Base-by-base conservation (phyloP, 202 grass and related monocot genomes). In the Elaeis oleifera region DNA sequence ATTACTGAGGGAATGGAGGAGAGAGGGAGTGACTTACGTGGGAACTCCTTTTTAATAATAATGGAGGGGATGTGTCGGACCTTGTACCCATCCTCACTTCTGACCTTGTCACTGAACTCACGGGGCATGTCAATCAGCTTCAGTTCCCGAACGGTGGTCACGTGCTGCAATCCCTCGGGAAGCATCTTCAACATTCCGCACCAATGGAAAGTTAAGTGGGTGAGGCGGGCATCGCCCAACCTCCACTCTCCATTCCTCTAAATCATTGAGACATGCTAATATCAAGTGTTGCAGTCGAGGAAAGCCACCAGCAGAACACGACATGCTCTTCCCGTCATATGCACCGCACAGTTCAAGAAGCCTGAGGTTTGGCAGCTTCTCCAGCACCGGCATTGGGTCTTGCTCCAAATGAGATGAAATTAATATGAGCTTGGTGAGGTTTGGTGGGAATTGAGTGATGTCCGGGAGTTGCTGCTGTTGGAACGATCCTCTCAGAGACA, bases 341-440 rank as follows among this genome's bases (percentile, higher is more conserved):
- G 26, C 3, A 48, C 28, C 14, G 13, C 3, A 3, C 23, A 24
- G 2, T 3, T 24, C 2, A 4, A 69, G 25, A 16, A 56, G 4
- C 8, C 31, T 22, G 2, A 36, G 59, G n/a, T 57, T 78, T 7
- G 75, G 67, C 24, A 53, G 65, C 25, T 63, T 13, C 23, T 51
- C 65, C 49, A 78, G 11, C 23, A 78, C 56, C 4, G 50, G 74
- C 65, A 78, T 70, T 64, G 49, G 74, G 61, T 71, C 66, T 71
- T 61, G 49, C 11, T 4, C 17, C 51, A 78, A 56, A 19, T 16
- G 0, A 4, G 25, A 17, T 5, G 7, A 24, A 15, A 3, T 0
- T 62, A 78, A 36, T 15, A 15, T 7, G 28, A 78, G 58, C 58
- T 64, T 57, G n/a, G 18, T 53, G 5, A 78, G 22, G 58, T 56